These are phyloP conservation scores for Phycomyces nitens DNA, from an alignment of 192 early-diverging fungal genomes.

Conservation along the genomic window DNA sequence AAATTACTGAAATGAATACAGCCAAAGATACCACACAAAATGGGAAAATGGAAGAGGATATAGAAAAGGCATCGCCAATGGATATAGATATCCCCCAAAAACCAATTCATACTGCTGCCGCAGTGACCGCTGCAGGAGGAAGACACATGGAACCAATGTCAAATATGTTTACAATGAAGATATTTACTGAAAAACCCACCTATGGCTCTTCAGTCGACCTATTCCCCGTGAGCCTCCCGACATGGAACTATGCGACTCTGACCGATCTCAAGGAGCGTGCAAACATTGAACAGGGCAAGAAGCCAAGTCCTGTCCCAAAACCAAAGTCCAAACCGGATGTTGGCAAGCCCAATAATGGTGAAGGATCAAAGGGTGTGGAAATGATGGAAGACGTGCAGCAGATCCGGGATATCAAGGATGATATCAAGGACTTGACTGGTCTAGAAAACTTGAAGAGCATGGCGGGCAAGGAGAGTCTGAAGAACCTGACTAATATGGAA, in stretches of 20 bases:
- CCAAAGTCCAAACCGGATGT: no score
- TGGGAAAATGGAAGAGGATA: background rate
- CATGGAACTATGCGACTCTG: background rate
- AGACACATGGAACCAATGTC: constrained; percentile 25
- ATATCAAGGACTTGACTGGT: no score
- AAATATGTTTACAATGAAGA: constrained; percentile 30
- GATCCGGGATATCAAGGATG: no score
- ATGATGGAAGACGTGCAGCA: no score
- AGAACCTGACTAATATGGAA: no score
- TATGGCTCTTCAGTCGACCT: background rate
- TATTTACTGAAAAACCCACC: background rate
- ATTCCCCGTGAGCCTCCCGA: background rate
- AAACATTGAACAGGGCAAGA: background rate
- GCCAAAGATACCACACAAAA: background rate
- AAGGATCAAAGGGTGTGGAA: no score
- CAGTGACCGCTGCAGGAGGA: constrained; percentile 33
- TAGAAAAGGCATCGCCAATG: background rate
- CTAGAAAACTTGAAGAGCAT: no score
- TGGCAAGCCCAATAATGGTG: no score
- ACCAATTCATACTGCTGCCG: constrained; percentile 28
- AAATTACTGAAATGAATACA: background rate
- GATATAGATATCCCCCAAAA: constrained; percentile 11
- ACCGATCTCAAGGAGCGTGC: background rate
- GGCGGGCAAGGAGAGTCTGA: no score
- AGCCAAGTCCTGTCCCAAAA: background rate